phyloP scores from a whole-genome alignment of 495 filamentous ascomycete species.

The Penicillium coprophilum region DNA sequence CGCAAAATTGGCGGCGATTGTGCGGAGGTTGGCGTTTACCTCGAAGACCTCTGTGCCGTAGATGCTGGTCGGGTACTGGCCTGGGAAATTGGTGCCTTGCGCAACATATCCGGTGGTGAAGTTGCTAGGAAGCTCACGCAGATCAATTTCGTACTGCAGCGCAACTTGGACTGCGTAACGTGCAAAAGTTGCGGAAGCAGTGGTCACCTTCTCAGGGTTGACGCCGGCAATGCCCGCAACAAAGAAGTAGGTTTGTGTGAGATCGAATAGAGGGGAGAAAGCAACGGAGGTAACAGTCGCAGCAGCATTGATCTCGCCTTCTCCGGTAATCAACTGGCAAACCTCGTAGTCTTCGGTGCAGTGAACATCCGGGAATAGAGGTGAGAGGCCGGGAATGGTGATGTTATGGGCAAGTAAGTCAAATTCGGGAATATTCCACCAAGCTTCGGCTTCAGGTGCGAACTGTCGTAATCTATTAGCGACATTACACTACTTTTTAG shows the following conservation, averaged over 20 bases:
- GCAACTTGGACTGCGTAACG: slow-evolving; percentile 70
- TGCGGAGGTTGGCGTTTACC: slow-evolving; percentile 60
- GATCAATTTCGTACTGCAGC: slow-evolving; percentile 72
- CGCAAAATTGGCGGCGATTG: slow-evolving; percentile 57
- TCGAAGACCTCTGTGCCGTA: slow-evolving; percentile 82
- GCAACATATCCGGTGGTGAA: slow-evolving; percentile 68
- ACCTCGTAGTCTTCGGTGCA: slow-evolving; percentile 57
- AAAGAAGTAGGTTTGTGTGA: slow-evolving; percentile 67
- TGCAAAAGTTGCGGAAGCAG: slow-evolving; percentile 63
- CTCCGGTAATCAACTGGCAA: slow-evolving; percentile 62
- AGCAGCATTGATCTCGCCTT: slow-evolving; percentile 74
- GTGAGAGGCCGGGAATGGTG: slow-evolving; percentile 64
- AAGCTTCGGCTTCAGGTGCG: slow-evolving; percentile 62
- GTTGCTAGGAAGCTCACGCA: slow-evolving; percentile 64
- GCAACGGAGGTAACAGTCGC: slow-evolving; percentile 57
- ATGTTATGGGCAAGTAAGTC: slow-evolving; percentile 64
- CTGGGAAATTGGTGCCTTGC: slow-evolving; percentile 52
- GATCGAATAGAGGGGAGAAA: slow-evolving; percentile 61
- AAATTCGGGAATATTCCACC: slow-evolving; percentile 63
- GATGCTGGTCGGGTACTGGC: slow-evolving; percentile 59
- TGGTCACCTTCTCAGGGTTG: slow-evolving; percentile 64
- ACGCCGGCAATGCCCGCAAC: slow-evolving; percentile 71
- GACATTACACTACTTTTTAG: neutral
- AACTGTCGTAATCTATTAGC: slow-evolving; percentile 47
- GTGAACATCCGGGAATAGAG: slow-evolving; percentile 62